Evolutionary conservation across 1,139 yeast species (phyloP), one percentile per base, ranked within the genome.

Genomic region (Blastobotrys niveus): DNA sequence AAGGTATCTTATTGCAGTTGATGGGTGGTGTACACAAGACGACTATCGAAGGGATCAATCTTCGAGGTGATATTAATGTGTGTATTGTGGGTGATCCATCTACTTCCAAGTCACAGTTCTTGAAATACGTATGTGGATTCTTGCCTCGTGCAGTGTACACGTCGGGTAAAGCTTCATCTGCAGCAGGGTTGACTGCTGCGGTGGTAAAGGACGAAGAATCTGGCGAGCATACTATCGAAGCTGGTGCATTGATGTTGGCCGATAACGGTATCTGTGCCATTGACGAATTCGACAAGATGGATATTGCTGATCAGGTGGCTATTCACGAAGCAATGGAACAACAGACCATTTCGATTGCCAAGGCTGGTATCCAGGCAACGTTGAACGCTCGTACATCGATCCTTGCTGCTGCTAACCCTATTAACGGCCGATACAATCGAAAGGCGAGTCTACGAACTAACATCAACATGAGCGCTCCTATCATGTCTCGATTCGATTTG

Each of bases 241-340:
- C 98, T 0, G 99, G 99, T 63, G 99, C 99, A 2, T 73, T 91
- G 49, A 91, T 91, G 99, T 74, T 91, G 54, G 98, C 98, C 1
- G 99, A 91, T 66, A 93, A 91, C 62, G 99, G 99, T 51, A 86
- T 91, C 51, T 91, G 99, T 73, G 95, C 96, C 52, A 91, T 91
- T 66, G 99, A 91, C 63, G 99, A 91, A 67, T 91, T 91, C 58
- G 99, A 91, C 65, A 91, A 93, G 71, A 91, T 91, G 98, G 97
- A 91, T 65, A 66, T 91, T 40, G 68, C 80, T 4, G 98, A 93
- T 65, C 98, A 93, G 68, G 98, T 91, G 48, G 98, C 98, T 3
- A 91, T 91, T 71, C 99, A 91, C 69, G 99, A 91, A 71, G 99
- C 98, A 14, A 91, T 91, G 99, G 98, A 91, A 72, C 98, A 91